phyloP scores from a whole-genome alignment of 176 grass and related monocot species.

The Rhynchospora breviuscula region DNA sequence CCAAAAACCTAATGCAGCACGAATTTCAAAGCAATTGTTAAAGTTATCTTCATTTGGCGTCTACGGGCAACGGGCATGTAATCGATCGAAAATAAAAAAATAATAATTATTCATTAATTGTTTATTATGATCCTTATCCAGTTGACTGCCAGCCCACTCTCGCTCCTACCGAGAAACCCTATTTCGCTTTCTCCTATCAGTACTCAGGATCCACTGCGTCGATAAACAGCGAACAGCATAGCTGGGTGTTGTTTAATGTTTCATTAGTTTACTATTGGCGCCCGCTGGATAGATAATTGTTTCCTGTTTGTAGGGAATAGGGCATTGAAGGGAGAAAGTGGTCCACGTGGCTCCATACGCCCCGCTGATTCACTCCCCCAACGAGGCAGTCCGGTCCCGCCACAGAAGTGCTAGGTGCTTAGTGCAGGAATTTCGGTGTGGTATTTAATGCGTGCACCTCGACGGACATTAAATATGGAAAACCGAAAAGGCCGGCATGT shows the following conservation, averaged over 20 bases:
- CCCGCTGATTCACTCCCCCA: not conserved
- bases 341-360: conserved; percentile 24
- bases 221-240: not conserved
- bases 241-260: not conserved
- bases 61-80: not conserved
- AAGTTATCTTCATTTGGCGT: not conserved
- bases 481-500: too few species aligned
- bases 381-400: conserved; percentile 9
- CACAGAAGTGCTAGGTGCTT: not conserved
- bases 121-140: conserved; percentile 28
- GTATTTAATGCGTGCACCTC: not conserved
- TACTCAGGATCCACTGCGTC: not conserved
- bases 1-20: not conserved
- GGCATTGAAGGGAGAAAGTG: not conserved
- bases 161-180: conserved; percentile 19
- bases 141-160: conserved; percentile 26
- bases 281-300: not conserved
- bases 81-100: too few species aligned
- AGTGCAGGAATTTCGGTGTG: not conserved
- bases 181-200: not conserved
- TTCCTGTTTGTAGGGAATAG: not conserved
- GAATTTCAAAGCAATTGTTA: not conserved
- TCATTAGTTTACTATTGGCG: too few species aligned
- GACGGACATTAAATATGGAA: too few species aligned
- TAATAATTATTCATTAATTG: too few species aligned